Conservation (phyloP, 257 asterid genomes). For the Penstemon newberryi region DNA sequence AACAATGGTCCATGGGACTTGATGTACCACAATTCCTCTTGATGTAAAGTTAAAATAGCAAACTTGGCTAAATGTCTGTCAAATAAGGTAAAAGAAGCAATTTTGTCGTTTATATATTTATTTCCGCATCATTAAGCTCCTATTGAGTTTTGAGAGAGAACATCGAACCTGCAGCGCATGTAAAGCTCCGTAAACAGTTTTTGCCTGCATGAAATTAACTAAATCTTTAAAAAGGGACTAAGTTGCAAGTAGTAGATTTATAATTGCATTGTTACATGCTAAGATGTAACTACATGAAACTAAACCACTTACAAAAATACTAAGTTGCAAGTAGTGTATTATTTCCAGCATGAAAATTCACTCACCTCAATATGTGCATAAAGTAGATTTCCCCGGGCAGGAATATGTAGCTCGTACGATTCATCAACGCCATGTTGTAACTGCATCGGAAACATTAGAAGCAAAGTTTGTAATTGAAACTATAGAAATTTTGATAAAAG, state of each 20-base stretch:
- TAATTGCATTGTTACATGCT: neutral
- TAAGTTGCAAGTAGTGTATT: neutral
- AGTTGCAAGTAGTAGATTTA: neutral
- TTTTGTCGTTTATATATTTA: neutral
- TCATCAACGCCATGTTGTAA: conserved; percentile 75
- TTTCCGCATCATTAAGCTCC: neutral
- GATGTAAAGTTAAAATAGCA: conserved; percentile 57
- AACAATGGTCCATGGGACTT: conserved; percentile 76
- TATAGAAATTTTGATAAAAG: neutral
- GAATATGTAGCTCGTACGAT: conserved; percentile 65
- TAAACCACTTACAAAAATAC: neutral
- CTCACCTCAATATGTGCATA: conserved; percentile 66
- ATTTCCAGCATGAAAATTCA: neutral
- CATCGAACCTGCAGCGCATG: conserved; percentile 81
- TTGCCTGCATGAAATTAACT: conserved; percentile 63
- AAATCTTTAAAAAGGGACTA: neutral
- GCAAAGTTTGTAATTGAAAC: neutral
- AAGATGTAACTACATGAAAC: neutral
- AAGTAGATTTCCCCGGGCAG: conserved; percentile 47
- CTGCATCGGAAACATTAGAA: conserved; percentile 41
- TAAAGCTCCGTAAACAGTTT: conserved; percentile 85
- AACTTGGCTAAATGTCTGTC: conserved; percentile 95
- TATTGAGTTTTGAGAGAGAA: conserved; percentile 16
- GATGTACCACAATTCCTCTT: conserved; percentile 62
- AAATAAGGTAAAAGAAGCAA: conserved; percentile 24